Conservation (phyloP, 2,329 filamentous ascomycete genomes). For the Sordariomycetes sp. region DNA sequence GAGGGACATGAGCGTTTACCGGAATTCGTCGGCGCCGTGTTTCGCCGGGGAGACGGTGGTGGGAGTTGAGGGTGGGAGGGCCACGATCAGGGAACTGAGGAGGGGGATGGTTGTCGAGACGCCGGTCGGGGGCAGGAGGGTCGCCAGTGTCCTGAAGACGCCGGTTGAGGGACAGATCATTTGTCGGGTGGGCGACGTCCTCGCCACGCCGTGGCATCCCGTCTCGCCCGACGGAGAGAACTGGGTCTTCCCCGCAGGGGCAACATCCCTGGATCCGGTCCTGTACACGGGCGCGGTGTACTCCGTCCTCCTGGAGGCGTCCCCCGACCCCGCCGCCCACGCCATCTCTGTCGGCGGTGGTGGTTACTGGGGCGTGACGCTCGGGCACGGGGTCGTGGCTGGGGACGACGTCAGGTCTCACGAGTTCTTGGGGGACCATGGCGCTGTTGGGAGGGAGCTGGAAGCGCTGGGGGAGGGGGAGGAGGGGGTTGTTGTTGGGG, state of each 20-base stretch:
- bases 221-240: constrained; percentile 22
- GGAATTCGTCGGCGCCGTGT: constrained; percentile 23
- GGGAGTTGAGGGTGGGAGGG: constrained; percentile 23
- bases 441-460: constrained; percentile 24
- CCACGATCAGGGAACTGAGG: constrained; percentile 22
- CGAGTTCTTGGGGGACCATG: constrained; percentile 39
- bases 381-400: constrained; percentile 39
- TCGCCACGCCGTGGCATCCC: constrained; percentile 49
- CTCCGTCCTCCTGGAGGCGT: constrained; percentile 39
- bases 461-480: constrained; percentile 15
- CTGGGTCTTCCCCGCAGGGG: constrained; percentile 34
- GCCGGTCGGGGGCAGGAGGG: constrained; percentile 30
- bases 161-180: constrained; percentile 23
- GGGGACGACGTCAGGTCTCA: constrained; percentile 31
- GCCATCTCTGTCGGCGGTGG: constrained; percentile 26
- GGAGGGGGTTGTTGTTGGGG: constrained; percentile 27
- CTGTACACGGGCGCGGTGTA: constrained; percentile 39
- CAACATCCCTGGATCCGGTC: constrained; percentile 15
- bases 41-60: constrained; percentile 38
- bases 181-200: constrained; percentile 26
- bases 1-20: constrained; percentile 2
- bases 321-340: constrained; percentile 29
- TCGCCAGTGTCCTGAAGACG: constrained; percentile 38
- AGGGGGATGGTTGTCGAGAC: constrained; percentile 35
- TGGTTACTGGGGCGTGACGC: constrained; percentile 38